A percentile compares a stretch with the other conserved stretches of the same genome.
These are phyloP conservation scores for Aureobasidium sp. DNA, from an alignment of 2,329 filamentous ascomycete species.

Conservation along the genomic window DNA sequence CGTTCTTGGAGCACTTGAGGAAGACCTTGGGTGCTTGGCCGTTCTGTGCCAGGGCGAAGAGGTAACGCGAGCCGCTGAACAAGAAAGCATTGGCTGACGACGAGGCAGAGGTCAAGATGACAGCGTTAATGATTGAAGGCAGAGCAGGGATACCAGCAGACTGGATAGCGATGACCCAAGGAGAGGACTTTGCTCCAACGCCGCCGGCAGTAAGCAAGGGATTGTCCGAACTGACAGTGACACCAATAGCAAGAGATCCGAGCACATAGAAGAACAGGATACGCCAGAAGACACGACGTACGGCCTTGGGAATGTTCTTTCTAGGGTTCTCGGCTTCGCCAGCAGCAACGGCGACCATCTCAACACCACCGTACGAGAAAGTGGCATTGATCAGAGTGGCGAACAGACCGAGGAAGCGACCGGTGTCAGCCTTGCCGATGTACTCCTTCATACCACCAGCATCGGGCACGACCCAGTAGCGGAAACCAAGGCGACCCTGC, in stretches of 20 bases:
- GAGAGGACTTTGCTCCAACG: slow-evolving; percentile 32
- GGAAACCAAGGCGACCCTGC: slow-evolving; percentile 52
- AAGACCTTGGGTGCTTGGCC: slow-evolving; percentile 43
- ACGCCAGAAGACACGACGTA: slow-evolving; percentile 46
- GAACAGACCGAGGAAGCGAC: slow-evolving; percentile 55
- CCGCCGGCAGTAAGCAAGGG: slow-evolving; percentile 38
- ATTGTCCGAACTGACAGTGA: slow-evolving; percentile 51
- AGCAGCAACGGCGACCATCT: slow-evolving; percentile 47
- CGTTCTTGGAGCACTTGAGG: slow-evolving; percentile 37
- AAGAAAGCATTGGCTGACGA: slow-evolving; percentile 62
- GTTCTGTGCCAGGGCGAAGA: slow-evolving; percentile 42
- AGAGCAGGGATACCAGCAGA: slow-evolving; percentile 58
- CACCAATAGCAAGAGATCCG: slow-evolving; percentile 48
- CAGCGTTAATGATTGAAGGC: slow-evolving; percentile 64
- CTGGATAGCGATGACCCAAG: slow-evolving; percentile 63
- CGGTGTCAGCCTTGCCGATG: slow-evolving; percentile 48
- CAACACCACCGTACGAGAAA: slow-evolving; percentile 45
- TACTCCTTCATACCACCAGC: slow-evolving; percentile 42
- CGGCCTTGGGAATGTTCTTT: slow-evolving; percentile 45
- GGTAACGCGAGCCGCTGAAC: slow-evolving; percentile 43
- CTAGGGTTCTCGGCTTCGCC: slow-evolving; percentile 47
- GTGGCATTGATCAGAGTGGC: slow-evolving; percentile 40
- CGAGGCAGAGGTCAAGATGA: slow-evolving; percentile 64
- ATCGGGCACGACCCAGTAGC: slow-evolving; percentile 47
- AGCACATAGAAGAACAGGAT: slow-evolving; percentile 51